Percentiles rank a stretch among this genome's conserved stretches.
These are phyloP conservation scores for Sphaerostilbella broomeana DNA, from an alignment of 2,329 filamentous ascomycete genomes.

Conservation along the genomic window DNA sequence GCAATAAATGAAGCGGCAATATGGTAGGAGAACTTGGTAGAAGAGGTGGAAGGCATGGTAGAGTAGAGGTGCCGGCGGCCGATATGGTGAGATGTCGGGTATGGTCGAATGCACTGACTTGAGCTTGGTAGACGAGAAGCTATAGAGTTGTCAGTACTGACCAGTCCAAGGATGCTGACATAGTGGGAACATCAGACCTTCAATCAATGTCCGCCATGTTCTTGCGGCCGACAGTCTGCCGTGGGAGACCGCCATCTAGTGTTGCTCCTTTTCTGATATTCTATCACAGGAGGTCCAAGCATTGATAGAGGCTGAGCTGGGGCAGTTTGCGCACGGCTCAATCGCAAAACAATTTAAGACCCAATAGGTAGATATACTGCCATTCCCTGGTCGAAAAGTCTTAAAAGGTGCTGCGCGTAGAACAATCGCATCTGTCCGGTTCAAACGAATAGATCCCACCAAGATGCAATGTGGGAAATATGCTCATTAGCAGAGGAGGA, in stretches of 20 bases:
- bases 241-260: conserved; percentile 15
- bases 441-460: too few species aligned
- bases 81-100: too few species aligned
- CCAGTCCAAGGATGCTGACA: not conserved
- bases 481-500: too few species aligned
- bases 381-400: too few species aligned
- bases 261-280: not conserved
- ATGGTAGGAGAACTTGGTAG: conserved; percentile 54
- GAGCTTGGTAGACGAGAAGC: too few species aligned
- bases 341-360: conserved; percentile 5
- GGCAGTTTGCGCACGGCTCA: conserved; percentile 7
- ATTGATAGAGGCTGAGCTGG: conserved; percentile 5
- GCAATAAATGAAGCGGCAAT: conserved; percentile 69
- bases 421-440: too few species aligned
- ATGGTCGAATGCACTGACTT: too few species aligned
- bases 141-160: not conserved
- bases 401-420: too few species aligned
- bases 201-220: conserved; percentile 15
- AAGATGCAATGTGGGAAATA: too few species aligned
- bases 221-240: conserved; percentile 17
- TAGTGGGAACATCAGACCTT: conserved; percentile 6
- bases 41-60: conserved; percentile 19
- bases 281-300: conserved; percentile 7
- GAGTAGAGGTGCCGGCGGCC: conserved; percentile 14
- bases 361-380: too few species aligned